phyloP scores from a whole-genome alignment of 805 yeast genomes.

The Saturnispora halmiae region DNA sequence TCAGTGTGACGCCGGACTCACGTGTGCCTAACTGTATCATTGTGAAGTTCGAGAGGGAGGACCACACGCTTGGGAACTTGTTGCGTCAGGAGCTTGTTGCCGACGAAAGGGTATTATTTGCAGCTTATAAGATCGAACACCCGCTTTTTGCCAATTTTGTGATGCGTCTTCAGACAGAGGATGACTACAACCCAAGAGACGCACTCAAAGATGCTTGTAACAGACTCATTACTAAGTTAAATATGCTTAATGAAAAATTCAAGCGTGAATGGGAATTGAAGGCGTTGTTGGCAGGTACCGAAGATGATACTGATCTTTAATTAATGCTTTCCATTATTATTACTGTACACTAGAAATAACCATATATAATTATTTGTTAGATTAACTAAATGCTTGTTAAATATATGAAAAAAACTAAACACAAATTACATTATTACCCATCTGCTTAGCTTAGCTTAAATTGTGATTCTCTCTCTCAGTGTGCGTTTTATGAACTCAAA shows the following conservation, averaged over 20 bases:
- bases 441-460: constrained; percentile 11
- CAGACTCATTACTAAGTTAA: constrained; percentile 69
- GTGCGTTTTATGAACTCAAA: constrained; percentile 58
- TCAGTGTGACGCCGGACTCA: constrained; percentile 85
- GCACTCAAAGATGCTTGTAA: constrained; percentile 89
- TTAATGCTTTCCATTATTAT: background rate
- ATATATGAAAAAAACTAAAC: too few relatives aligned
- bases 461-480: constrained; percentile 33
- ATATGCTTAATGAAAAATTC: constrained; percentile 65
- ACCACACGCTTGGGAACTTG: constrained; percentile 90
- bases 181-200: constrained; percentile 83
- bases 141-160: constrained; percentile 94
- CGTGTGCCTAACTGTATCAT: constrained; percentile 93
- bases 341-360: background rate
- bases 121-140: constrained; percentile 96
- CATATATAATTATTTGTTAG: too few relatives aligned
- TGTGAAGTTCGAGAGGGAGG: constrained; percentile 91
- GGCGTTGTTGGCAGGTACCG: constrained; percentile 52
- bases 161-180: constrained; percentile 92
- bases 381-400: too few relatives aligned
- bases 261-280: constrained; percentile 89
- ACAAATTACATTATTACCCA: too few relatives aligned
- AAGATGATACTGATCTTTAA: constrained; percentile 31
- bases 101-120: constrained; percentile 86
- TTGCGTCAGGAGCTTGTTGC: constrained; percentile 76